Conservation (phyloP, 2,329 filamentous ascomycete species). For the Ceratocystis papillata region DNA sequence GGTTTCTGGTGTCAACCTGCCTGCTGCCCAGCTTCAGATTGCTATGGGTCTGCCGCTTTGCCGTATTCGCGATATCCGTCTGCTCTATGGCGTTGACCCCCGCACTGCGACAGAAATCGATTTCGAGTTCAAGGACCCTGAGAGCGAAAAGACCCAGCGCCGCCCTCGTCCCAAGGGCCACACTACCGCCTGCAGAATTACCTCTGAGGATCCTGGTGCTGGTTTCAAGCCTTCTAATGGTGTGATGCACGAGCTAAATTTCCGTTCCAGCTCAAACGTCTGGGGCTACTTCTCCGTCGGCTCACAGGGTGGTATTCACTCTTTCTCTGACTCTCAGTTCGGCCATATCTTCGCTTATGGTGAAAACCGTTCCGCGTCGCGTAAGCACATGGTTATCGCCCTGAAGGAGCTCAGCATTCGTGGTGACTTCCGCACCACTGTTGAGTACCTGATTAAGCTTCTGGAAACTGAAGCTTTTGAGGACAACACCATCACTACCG, state of each 20-base stretch:
- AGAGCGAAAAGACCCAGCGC: slow-evolving; percentile 73
- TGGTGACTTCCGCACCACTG: slow-evolving; percentile 96
- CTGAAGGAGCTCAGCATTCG: slow-evolving; percentile 98
- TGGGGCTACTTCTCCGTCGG: slow-evolving; percentile 99
- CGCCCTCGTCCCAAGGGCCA: slow-evolving; percentile 90
- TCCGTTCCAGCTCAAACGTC: slow-evolving; percentile 95
- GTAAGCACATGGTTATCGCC: slow-evolving; percentile 98
- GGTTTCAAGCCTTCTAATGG: slow-evolving; percentile 99
- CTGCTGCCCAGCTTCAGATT: slow-evolving; percentile 93
- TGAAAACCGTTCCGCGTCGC: slow-evolving; percentile 87
- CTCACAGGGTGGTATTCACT: slow-evolving; percentile 93
- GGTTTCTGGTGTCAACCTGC: slow-evolving; percentile 95
- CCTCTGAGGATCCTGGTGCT: slow-evolving; percentile 95
- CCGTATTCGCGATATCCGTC: slow-evolving; percentile 87
- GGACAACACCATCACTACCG: slow-evolving; percentile 97
- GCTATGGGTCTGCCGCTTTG: slow-evolving; percentile 97
- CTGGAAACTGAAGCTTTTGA: slow-evolving; percentile 97
- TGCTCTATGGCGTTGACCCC: slow-evolving; percentile 91
- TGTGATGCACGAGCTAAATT: slow-evolving; percentile 98
- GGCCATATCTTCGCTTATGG: slow-evolving; percentile 99
- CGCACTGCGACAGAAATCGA: slow-evolving; percentile 80
- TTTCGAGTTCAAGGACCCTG: slow-evolving; percentile 86
- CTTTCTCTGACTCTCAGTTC: slow-evolving; percentile 97
- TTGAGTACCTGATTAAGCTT: slow-evolving; percentile 98
- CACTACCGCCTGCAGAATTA: slow-evolving; percentile 97